Evolutionary conservation across 345 rosid species (phyloP).

Genomic region (Eucalyptus leucophloia): DNA sequence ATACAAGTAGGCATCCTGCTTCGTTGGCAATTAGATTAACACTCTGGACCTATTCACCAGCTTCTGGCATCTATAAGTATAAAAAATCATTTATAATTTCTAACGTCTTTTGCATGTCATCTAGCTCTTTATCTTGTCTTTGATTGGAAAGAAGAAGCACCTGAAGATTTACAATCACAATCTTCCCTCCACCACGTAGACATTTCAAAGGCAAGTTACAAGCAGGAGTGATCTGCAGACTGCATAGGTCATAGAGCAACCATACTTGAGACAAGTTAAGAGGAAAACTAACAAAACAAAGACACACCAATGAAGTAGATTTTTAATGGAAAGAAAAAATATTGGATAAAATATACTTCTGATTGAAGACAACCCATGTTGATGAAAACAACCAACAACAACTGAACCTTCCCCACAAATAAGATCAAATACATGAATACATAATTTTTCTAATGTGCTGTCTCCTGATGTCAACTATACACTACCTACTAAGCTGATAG

Average conservation of each 20-base stretch:
- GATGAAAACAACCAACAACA: background rate
- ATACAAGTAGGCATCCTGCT: background rate
- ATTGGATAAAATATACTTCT: background rate
- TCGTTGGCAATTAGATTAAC: background rate
- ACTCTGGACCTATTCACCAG: background rate
- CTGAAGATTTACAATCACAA: constrained; percentile 95
- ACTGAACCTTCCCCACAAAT: background rate
- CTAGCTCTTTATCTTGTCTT: background rate
- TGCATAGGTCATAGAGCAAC: constrained; percentile 11
- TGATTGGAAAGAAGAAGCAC: constrained; percentile 13
- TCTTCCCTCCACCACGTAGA: constrained; percentile 84
- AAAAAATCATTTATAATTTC: background rate
- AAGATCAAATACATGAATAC: background rate
- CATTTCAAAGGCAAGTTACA: constrained; percentile 96
- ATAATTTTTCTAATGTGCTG: background rate
- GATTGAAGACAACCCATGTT: background rate
- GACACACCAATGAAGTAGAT: background rate
- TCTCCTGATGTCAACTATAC: background rate
- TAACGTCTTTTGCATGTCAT: background rate
- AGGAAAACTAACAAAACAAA: background rate
- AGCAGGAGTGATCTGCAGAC: constrained; percentile 99
- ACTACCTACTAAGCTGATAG: background rate
- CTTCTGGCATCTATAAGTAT: background rate
- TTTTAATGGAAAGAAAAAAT: background rate
- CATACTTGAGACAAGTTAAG: background rate